phyloP scores from a whole-genome alignment of 1,139 yeast species.

The Yamadazyma kanchanaburiensis region DNA sequence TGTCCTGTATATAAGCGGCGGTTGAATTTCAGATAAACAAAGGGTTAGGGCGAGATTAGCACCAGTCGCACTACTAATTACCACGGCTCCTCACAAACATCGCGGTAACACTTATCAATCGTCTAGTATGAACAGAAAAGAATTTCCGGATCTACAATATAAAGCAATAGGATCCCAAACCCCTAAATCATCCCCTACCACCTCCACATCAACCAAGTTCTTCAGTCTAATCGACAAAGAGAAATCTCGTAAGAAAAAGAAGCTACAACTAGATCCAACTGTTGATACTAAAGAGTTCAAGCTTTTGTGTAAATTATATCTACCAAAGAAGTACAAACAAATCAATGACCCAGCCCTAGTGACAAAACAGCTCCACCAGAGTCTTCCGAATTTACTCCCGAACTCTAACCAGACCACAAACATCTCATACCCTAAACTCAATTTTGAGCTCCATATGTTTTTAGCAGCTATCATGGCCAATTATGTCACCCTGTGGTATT shows the following conservation, averaged over 20 bases:
- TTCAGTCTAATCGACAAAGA: slow-evolving; percentile 11
- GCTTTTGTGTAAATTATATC: slow-evolving; percentile 30
- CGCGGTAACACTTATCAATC: too few relatives aligned
- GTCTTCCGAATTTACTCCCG: slow-evolving; percentile 25
- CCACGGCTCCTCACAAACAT: too few relatives aligned
- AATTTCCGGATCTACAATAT: slow-evolving; percentile 7
- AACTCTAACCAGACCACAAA: slow-evolving; percentile 11
- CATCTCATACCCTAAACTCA: slow-evolving; percentile 19
- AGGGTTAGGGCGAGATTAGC: too few relatives aligned
- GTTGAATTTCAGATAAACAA: too few relatives aligned
- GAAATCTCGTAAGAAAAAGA: slow-evolving; percentile 7
- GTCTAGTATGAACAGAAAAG: too few relatives aligned
- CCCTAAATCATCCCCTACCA: slow-evolving; percentile 15
- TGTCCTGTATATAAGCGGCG: too few relatives aligned
- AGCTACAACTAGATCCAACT: slow-evolving; percentile 6
- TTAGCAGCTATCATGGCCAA: slow-evolving; percentile 30
- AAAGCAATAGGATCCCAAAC: slow-evolving; percentile 7
- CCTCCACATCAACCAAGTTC: slow-evolving; percentile 15
- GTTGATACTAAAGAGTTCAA: slow-evolving; percentile 26
- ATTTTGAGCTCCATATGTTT: slow-evolving; percentile 37
- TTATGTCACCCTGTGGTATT: slow-evolving; percentile 40
- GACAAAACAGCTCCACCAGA: slow-evolving; percentile 21
- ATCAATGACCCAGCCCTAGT: slow-evolving; percentile 14
- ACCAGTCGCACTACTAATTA: too few relatives aligned
- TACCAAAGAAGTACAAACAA: slow-evolving; percentile 29